Evolutionary conservation across 2,329 filamentous ascomycete genomes (phyloP), one percentile per base, ranked within the genome.

Genomic region (Beauveria rudraprayagi): DNA sequence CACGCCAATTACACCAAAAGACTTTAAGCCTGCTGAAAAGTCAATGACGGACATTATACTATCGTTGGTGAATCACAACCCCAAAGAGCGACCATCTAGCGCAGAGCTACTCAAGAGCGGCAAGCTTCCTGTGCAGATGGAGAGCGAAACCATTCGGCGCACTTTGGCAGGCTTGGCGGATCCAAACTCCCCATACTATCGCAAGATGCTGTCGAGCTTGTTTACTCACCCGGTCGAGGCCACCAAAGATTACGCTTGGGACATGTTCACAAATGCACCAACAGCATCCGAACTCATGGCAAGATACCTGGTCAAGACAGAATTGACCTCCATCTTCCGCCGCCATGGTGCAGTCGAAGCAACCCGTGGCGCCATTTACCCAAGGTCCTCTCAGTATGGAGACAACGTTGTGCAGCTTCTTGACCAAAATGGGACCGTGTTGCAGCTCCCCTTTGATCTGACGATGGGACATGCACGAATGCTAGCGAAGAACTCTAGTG

Each of bases 391-490:
- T 10, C 87, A 93, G 69, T 97, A 97, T 69, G 69, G 79, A 51
- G 70, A 82, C 55, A 90, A 90, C 66, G 87, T 89, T 16, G 89
- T 95, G 17, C 88, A 90, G 63, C 75, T 97, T 16, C 78, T 99
- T 28, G 91, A 96, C 71, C 80, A 86, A 1, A 90, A 87, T 63
- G 94, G 93, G 2, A 93, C 89, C n/a, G 80, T 97, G 1, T 79
- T 97, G 8, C 94, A 99, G 70, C 77, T 99, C n/a, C 94, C 94
- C 0, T 97, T 91, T 68, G 94, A 99, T 72, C 78, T 97, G 24
- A 96, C 92, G 2, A 80, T 97, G 65, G 92, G 93, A 1, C 87
- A 96, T 71, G 94, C 94, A 26, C 84, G 93, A 60, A 85, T 88
- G 61, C 83, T 99, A 57, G 92, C 93, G 5, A 88, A 90, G 64